Evolutionary conservation across 176 grass and related monocot genomes (phyloP), one percentile per base, ranked within the genome.

Genomic region (Microstegium vimineum): DNA sequence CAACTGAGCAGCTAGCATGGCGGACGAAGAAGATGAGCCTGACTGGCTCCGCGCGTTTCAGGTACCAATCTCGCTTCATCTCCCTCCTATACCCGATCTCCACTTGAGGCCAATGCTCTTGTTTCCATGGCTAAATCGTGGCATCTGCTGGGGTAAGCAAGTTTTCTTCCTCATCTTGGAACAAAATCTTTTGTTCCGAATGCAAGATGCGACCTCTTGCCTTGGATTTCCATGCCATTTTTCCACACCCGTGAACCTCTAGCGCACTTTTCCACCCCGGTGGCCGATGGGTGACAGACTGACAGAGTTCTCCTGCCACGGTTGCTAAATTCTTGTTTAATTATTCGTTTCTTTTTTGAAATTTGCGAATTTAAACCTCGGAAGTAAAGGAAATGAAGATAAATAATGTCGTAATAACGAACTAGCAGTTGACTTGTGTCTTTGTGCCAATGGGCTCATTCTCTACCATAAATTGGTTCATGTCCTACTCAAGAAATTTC

Each of bases 31-130:
- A 0, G 88, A 81, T 0, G 83, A 82, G 14, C 88, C 83, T 16
- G 83, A 82, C 45, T 86, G 88, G 88, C 88, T 90, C 14, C 47
- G 30, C 26, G 88, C 78, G 2, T 90, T 90, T 60, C 59, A 90
- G 78, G 88, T 89, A 84, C 40, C 33, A n/a, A 71, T 37, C 72
- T 71, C 34, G 33, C 18, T 61, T n/a, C 54, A 27, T 32, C 12
- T 70, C 20, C 10, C 15, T 22, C 28, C 5, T 63, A 13, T 77
- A 32, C 42, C 42, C 6, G 26, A 30, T 62, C 60, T 62, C 16
- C 62, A 65, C 15, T 62, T 35, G 17, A 74, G 16, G 20, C 17
- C 70, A 10, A 31, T 26, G 45, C 43, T 72, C 26, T 10, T 6
- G 26, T 2, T 9, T 32, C 16, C 56, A 27, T 41, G 10, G 28